A percentile compares a stretch with the other conserved stretches of the same genome.
Evolutionary conservation across 495 filamentous ascomycete genomes (phyloP).

Genomic region (Penicillium ochrochloron): DNA sequence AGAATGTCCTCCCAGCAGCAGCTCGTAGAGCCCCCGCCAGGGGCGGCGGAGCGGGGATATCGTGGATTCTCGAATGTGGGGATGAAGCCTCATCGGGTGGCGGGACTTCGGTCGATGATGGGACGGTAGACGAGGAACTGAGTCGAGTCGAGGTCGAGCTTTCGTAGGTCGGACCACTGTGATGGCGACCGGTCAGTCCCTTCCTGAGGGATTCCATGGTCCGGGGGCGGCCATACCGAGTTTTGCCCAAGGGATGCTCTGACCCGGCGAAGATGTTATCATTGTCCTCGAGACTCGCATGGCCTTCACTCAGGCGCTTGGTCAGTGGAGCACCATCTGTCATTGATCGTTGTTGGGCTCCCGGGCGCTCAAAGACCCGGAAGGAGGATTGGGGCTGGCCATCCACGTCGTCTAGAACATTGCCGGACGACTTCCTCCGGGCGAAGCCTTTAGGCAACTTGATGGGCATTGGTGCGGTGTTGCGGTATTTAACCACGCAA

Average conservation of each 20-base stretch:
- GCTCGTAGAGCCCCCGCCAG: constrained; percentile 59
- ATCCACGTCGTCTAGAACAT: constrained; percentile 62
- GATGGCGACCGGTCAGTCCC: constrained; percentile 49
- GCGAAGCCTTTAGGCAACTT: constrained; percentile 68
- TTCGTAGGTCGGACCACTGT: constrained; percentile 67
- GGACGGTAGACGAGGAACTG: constrained; percentile 73
- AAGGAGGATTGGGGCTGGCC: constrained; percentile 57
- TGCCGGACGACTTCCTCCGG: constrained; percentile 70
- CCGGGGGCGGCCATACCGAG: constrained; percentile 44
- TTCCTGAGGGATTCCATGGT: constrained; percentile 29
- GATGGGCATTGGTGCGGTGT: constrained; percentile 61
- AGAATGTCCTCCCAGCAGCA: constrained; percentile 74
- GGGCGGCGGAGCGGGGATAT: constrained; percentile 60
- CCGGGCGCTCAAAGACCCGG: constrained; percentile 63
- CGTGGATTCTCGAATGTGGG: constrained; percentile 55
- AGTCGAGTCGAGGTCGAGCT: constrained; percentile 66
- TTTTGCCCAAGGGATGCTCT: constrained; percentile 40
- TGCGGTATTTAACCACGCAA: neutral
- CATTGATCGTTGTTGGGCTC: constrained; percentile 47
- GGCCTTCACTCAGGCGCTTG: constrained; percentile 43
- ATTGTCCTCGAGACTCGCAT: constrained; percentile 54
- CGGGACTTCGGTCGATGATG: constrained; percentile 69
- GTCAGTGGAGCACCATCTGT: constrained; percentile 53
- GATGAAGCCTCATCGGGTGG: constrained; percentile 58
- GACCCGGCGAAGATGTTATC: constrained; percentile 49